Base-by-base conservation (phyloP, 1,284 basidiomycete genomes). In the Mycosarcoma maydis region DNA sequence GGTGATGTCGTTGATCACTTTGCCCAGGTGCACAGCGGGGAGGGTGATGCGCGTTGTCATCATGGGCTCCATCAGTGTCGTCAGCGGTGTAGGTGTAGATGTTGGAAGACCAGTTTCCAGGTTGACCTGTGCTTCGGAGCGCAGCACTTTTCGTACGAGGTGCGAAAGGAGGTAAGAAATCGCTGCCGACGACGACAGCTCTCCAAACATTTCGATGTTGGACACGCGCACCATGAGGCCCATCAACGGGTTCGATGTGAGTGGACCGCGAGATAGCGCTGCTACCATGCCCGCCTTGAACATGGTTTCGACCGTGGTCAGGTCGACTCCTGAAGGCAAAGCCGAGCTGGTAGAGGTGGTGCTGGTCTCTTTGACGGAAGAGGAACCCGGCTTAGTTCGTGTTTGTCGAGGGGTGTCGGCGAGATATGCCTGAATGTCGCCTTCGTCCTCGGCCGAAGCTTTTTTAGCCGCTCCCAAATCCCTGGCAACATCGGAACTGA, bases 11-110 rank as follows among this genome's bases (percentile, higher is more conserved):
- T 62, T 58, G 17, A 80, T 72, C 16, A 81, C 74, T 27, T 73
- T 73, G 23, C 79, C 79, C 9, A 80, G 49, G 13, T 72, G 52
- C 14, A 33, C 30, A 8, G 70, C 70, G 29, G 68, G 59, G 6
- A 72, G 45, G 11, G 52, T 59, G 47, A 81, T 72, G 10, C 58
- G 53, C 2, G 80, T 73, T 9, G 51, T 45, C 79, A 81, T 81
- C 61, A 80, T 72, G 3, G 79, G 79, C 38, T 81, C 79, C 78
- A 80, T 78, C 38, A 81, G 54, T 17, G 40, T 55, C n/a, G 70
- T 71, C 30, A 41, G 20, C 6, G 72, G 43, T 3, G n/a, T 9
- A 3, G 46, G 7, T 7, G 36, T 34, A 1, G n/a, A 19, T 0
- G 38, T 30, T 16, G 39, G 20, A 1, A 54, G 20, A 0, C 58